Conservation (phyloP, 306 rosid genomes). For the Betula pendula region DNA sequence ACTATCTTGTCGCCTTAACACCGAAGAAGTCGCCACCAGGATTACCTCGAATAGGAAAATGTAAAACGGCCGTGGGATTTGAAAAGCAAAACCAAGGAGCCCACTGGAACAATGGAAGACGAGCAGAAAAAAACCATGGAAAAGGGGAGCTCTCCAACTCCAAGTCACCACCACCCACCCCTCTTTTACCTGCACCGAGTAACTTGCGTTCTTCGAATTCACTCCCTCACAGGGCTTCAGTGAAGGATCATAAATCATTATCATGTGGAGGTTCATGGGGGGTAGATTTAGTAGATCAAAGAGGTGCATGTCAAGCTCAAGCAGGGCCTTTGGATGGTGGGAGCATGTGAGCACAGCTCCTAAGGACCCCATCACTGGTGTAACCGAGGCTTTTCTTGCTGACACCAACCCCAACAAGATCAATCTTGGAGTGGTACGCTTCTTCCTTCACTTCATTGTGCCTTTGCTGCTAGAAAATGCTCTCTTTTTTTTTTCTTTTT, state of each 20-base stretch:
- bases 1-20: no score
- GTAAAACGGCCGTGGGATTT: not conserved
- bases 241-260: not conserved
- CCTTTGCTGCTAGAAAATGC: not conserved
- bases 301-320: constrained; percentile 25
- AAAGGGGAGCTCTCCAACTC: not conserved
- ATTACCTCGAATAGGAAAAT: not conserved
- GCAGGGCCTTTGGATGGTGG: constrained; percentile 29
- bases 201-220: not conserved
- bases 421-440: constrained; percentile 46
- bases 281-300: not conserved
- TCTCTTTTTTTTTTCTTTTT: not conserved
- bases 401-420: constrained; percentile 38
- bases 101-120: constrained; percentile 15
- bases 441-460: not conserved
- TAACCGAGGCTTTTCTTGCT: constrained; percentile 40
- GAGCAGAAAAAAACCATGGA: not conserved
- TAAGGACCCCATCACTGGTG: constrained; percentile 38
- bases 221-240: not conserved
- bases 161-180: not conserved
- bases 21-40: not conserved
- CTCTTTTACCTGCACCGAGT: not conserved
- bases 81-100: constrained; percentile 10
- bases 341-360: constrained; percentile 34
- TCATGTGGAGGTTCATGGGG: constrained; percentile 12